phyloP scores from a whole-genome alignment of 495 filamentous ascomycete species.

The Neurospora tetrasperma region DNA sequence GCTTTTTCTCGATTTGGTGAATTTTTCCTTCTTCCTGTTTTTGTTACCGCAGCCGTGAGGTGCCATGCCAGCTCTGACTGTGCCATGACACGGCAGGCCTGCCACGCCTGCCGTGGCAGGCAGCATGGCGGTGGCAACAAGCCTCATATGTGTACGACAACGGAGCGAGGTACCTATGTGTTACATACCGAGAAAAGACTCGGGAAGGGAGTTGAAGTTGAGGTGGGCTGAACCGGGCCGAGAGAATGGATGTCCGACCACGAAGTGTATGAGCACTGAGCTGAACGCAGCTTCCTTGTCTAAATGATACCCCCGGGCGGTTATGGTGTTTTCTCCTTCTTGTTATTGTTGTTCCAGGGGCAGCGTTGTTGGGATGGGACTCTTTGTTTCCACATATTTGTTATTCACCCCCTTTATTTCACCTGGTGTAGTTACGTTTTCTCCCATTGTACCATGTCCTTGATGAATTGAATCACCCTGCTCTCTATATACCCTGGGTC shows the following conservation, averaged over 20 bases:
- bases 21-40: background rate
- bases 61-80: background rate
- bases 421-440: background rate
- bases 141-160: background rate
- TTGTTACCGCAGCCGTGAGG: background rate
- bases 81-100: background rate
- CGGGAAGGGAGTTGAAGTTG: background rate
- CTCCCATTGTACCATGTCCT: background rate
- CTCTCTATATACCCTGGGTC: background rate
- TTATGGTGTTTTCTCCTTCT: background rate
- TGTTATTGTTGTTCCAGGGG: background rate
- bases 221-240: background rate
- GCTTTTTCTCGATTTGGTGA: background rate
- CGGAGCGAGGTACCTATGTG: background rate
- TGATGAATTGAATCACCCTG: background rate
- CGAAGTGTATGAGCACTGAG: background rate
- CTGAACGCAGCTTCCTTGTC: background rate
- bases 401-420: background rate
- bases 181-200: background rate
- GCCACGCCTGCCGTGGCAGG: too few species aligned
- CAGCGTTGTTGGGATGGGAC: background rate
- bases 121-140: background rate
- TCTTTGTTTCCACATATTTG: too few species aligned
- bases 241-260: background rate
- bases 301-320: background rate